These are phyloP conservation scores for Scleroderma bovista DNA, from an alignment of 768 basidiomycete species.

Conservation along the genomic window DNA sequence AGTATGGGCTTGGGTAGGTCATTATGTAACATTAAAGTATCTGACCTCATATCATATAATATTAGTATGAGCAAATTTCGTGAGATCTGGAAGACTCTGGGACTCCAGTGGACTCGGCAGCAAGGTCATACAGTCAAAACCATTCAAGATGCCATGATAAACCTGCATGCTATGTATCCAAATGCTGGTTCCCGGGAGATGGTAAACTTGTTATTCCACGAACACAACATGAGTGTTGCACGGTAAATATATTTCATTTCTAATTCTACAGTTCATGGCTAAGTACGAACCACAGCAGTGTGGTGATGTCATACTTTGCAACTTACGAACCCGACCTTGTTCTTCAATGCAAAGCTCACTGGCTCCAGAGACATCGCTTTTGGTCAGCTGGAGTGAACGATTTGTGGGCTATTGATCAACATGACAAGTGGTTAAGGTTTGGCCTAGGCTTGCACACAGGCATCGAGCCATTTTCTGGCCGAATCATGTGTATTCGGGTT, in stretches of 20 bases:
- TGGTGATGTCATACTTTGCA: background rate
- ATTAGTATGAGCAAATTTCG: background rate
- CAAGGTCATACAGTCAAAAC: background rate
- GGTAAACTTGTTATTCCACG: background rate
- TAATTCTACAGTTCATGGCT: background rate
- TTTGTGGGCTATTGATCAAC: background rate
- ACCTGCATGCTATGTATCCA: background rate
- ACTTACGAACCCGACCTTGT: conserved; percentile 19
- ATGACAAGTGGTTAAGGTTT: conserved; percentile 42
- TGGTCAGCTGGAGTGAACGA: conserved; percentile 41
- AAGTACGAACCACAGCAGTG: background rate
- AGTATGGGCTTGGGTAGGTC: background rate
- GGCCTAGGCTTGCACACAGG: conserved; percentile 28
- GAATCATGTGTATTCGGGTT: conserved; percentile 17
- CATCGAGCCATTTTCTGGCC: conserved; percentile 14
- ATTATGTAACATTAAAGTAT: no score
- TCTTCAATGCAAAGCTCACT: conserved; percentile 3
- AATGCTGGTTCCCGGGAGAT: conserved; percentile 1
- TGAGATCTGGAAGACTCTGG: background rate
- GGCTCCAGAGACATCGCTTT: conserved; percentile 27
- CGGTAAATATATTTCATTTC: background rate
- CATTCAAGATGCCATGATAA: background rate
- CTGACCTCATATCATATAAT: no score
- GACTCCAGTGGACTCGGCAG: background rate
- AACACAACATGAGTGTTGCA: background rate